These are phyloP conservation scores for Bathelium albidoporum DNA, from an alignment of 495 filamentous ascomycete species.

Conservation along the genomic window DNA sequence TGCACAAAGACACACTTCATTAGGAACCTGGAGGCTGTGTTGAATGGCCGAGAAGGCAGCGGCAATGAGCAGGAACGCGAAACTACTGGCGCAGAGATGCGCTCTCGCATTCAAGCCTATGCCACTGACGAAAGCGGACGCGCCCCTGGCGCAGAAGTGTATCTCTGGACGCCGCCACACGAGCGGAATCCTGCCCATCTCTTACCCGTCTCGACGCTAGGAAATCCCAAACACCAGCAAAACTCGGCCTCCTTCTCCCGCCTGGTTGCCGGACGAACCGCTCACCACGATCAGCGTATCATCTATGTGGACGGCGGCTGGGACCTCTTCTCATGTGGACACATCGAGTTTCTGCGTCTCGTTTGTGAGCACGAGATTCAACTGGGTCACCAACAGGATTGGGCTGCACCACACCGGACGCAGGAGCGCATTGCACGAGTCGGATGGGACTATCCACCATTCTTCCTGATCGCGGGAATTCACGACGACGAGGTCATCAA, in stretches of 20 bases:
- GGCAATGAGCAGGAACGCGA: constrained; percentile 41
- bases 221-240: constrained; percentile 11
- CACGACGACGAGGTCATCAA: constrained; percentile 95
- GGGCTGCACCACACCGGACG: constrained; percentile 56
- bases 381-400: constrained; percentile 52
- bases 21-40: constrained; percentile 44
- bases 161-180: constrained; percentile 48
- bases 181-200: background rate
- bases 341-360: constrained; percentile 82
- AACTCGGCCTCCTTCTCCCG: constrained; percentile 42
- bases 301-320: constrained; percentile 96
- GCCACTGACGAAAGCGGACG: constrained; percentile 73
- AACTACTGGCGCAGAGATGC: constrained; percentile 35
- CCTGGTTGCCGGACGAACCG: constrained; percentile 60
- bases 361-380: constrained; percentile 63
- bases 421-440: constrained; percentile 49
- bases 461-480: constrained; percentile 80
- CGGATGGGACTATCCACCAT: constrained; percentile 64
- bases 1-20: constrained; percentile 87
- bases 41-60: constrained; percentile 62
- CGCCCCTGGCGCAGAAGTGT: constrained; percentile 62
- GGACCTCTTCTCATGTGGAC: constrained; percentile 91
- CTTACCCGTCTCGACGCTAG: constrained; percentile 6
- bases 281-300: constrained; percentile 51
- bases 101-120: constrained; percentile 60